Conservation (phyloP, 2,329 filamentous ascomycete genomes). For the Monascus ruber region DNA sequence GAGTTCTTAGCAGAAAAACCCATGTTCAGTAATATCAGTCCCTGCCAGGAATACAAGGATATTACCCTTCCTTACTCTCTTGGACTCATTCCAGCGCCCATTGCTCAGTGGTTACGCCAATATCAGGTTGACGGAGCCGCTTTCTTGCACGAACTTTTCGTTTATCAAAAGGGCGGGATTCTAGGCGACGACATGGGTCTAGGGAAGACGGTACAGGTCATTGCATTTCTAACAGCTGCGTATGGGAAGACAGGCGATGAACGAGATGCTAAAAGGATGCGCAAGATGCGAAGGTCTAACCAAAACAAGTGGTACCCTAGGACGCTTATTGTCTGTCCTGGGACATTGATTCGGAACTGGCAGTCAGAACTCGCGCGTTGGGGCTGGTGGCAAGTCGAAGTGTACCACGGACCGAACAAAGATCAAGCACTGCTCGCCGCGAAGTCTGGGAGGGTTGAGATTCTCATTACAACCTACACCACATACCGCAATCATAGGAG, state of each 20-base stretch:
- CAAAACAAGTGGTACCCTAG: conserved; percentile 65
- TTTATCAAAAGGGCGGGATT: conserved; percentile 82
- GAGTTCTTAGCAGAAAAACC: conserved; percentile 59
- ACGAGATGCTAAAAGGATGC: conserved; percentile 73
- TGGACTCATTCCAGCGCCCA: conserved; percentile 73
- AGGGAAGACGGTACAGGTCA: conserved; percentile 94
- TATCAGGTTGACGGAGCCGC: conserved; percentile 80
- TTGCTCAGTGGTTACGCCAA: conserved; percentile 82
- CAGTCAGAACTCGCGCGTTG: conserved; percentile 72
- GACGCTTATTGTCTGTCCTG: conserved; percentile 77
- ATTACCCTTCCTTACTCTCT: conserved; percentile 63
- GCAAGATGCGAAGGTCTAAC: conserved; percentile 59
- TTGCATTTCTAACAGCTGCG: conserved; percentile 77
- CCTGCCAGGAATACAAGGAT: conserved; percentile 61
- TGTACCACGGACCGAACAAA: conserved; percentile 64
- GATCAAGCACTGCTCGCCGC: conserved; percentile 63
- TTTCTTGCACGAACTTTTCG: conserved; percentile 80
- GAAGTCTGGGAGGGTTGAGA: conserved; percentile 64
- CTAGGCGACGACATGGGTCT: conserved; percentile 96
- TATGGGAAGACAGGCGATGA: conserved; percentile 92
- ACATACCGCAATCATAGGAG: conserved; percentile 71
- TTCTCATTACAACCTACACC: conserved; percentile 88
- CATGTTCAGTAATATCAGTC: conserved; percentile 49
- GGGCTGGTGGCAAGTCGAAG: conserved; percentile 90
- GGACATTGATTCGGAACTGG: conserved; percentile 85